phyloP scores from a whole-genome alignment of 352 stramenopile genomes.

The Phytophthora podocarpi region DNA sequence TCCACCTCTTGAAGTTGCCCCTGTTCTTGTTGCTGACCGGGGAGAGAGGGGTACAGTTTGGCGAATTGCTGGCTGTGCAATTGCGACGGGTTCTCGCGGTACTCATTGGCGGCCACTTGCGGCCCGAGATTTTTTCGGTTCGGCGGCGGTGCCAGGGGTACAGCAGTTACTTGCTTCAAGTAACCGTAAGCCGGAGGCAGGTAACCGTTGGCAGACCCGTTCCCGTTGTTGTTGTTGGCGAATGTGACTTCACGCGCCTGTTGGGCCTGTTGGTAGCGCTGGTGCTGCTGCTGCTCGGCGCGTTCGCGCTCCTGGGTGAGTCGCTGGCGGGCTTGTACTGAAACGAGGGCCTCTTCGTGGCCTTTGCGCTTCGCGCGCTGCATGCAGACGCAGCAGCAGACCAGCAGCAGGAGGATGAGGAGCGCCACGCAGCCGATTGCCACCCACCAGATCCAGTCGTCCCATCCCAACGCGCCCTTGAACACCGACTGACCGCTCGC shows the following conservation, averaged over 20 bases:
- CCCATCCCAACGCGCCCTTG: conserved; percentile 72
- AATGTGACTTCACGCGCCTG: conserved; percentile 34
- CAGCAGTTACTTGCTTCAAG: conserved; percentile 37
- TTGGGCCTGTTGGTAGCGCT: conserved; percentile 56
- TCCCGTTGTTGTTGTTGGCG: conserved; percentile 37
- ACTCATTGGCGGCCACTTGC: conserved; percentile 52
- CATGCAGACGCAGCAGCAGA: conserved; percentile 83
- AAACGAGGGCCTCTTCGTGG: conserved; percentile 62
- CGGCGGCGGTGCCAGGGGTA: conserved; percentile 27
- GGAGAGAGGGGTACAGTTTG: conserved; percentile 34
- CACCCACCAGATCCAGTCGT: conserved; percentile 86
- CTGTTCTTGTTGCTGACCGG: conserved; percentile 17
- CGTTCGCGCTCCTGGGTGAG: conserved; percentile 47
- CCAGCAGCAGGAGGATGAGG: conserved; percentile 65
- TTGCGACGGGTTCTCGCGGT: conserved; percentile 29
- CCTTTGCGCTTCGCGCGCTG: conserved; percentile 81
- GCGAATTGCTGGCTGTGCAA: conserved; percentile 37
- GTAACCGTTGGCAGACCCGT: conserved; percentile 36
- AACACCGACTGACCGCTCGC: conserved; percentile 60
- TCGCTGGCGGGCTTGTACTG: conserved; percentile 60
- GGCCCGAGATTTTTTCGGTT: conserved; percentile 38
- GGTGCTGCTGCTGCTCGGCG: conserved; percentile 42
- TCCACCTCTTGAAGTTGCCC: too few species aligned
- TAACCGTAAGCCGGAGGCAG: conserved; percentile 32
- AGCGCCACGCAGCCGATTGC: conserved; percentile 64